Conservation (phyloP, 2,329 filamentous ascomycete genomes). For the Colletotrichum eremochloae region DNA sequence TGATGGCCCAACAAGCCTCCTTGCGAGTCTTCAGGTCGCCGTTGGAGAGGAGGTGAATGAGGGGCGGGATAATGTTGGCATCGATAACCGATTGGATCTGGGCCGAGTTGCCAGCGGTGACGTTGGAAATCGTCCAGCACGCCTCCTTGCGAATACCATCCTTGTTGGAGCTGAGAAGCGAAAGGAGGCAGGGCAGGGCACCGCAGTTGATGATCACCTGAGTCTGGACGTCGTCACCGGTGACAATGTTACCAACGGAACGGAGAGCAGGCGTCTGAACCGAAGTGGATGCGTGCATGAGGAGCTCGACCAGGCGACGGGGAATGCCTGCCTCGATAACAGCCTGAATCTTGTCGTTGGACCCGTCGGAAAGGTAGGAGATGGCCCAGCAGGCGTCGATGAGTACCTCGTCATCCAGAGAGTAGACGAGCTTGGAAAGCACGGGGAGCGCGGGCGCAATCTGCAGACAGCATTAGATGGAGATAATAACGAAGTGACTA, state of each 20-base stretch:
- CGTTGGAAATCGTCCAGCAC: constrained; percentile 99
- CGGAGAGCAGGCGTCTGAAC: constrained; percentile 97
- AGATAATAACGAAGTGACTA: constrained; percentile 2
- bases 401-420: constrained; percentile 95
- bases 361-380: constrained; percentile 96
- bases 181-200: constrained; percentile 90
- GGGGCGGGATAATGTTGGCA: constrained; percentile 93
- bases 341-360: constrained; percentile 99
- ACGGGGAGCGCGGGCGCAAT: constrained; percentile 96
- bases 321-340: constrained; percentile 99
- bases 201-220: constrained; percentile 99
- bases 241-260: constrained; percentile 98
- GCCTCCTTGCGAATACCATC: constrained; percentile 99
- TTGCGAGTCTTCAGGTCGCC: constrained; percentile 99
- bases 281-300: constrained; percentile 98
- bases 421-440: constrained; percentile 97
- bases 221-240: constrained; percentile 97
- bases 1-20: constrained; percentile 99
- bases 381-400: constrained; percentile 99
- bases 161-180: constrained; percentile 95
- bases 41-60: constrained; percentile 96
- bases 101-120: constrained; percentile 96
- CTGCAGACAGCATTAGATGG: constrained; percentile 58
- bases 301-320: constrained; percentile 92
- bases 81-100: constrained; percentile 98